These are phyloP conservation scores for Solanum virginianum DNA, from an alignment of 257 asterid species.

Conservation along the genomic window DNA sequence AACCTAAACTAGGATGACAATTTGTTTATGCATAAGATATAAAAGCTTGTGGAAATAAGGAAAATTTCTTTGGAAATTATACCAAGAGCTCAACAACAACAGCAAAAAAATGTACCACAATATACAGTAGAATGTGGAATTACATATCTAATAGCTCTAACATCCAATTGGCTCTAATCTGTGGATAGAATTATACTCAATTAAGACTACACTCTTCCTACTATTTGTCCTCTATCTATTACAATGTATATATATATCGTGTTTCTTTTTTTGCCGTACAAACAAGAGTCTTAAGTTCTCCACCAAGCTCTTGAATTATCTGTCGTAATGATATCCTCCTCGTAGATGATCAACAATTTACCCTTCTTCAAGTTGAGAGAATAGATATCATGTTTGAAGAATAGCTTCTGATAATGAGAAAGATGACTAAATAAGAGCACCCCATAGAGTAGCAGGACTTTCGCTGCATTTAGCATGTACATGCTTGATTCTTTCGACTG, in stretches of 20 bases:
- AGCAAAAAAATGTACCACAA: neutral
- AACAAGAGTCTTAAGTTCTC: neutral
- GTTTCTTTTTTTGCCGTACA: neutral
- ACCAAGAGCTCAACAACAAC: neutral
- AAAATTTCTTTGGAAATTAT: neutral
- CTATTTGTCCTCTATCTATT: neutral
- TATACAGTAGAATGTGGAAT: neutral
- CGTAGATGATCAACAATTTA: neutral
- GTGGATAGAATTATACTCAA: neutral
- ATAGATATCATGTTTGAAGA: neutral
- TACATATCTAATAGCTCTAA: neutral
- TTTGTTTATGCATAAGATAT: neutral
- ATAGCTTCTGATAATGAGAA: neutral
- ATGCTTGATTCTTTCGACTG: neutral
- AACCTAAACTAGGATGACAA: neutral
- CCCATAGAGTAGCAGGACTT: neutral
- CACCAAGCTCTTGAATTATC: neutral
- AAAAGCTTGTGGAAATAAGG: neutral
- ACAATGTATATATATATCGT: neutral
- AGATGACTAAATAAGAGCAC: neutral
- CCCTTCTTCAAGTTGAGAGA: neutral
- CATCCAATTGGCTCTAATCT: neutral
- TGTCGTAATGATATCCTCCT: neutral
- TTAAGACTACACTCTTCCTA: neutral
- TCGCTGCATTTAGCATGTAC: neutral